Evolutionary conservation across 148 eudicot species (phyloP).

Genomic region (Fagopyrum tataricum): DNA sequence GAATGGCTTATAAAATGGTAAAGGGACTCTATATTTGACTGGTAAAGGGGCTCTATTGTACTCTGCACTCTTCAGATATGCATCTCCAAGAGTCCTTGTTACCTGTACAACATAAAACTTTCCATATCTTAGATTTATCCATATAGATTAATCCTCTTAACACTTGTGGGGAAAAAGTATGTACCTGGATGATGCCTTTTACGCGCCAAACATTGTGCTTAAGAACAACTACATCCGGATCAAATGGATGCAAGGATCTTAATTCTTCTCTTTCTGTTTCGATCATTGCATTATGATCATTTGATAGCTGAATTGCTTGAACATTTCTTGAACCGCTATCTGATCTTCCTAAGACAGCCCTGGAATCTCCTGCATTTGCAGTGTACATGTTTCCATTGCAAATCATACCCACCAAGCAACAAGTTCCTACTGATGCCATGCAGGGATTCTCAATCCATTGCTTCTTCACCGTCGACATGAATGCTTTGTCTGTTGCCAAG

Average conservation of each 20-base stretch:
- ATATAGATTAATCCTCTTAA: no score
- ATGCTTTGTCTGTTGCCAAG: slow-evolving; percentile 66
- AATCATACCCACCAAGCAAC: slow-evolving; percentile 73
- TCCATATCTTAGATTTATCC: background rate
- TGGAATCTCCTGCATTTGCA: slow-evolving; percentile 87
- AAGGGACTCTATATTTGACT: slow-evolving; percentile 54
- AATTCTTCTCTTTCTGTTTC: slow-evolving; percentile 63
- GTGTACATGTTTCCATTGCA: slow-evolving; percentile 47
- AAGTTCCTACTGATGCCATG: slow-evolving; percentile 71
- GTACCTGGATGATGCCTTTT: slow-evolving; percentile 93
- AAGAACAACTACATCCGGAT: slow-evolving; percentile 59
- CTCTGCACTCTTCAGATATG: slow-evolving; percentile 71
- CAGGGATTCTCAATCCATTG: slow-evolving; percentile 63
- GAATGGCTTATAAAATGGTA: slow-evolving; percentile 47
- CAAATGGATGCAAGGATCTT: slow-evolving; percentile 52
- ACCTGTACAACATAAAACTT: slow-evolving; percentile 32
- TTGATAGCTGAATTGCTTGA: slow-evolving; percentile 60
- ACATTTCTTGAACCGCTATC: slow-evolving; percentile 26
- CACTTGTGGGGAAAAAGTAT: background rate
- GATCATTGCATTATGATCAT: slow-evolving; percentile 68
- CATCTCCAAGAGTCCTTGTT: slow-evolving; percentile 81
- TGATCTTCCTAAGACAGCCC: slow-evolving; percentile 64
- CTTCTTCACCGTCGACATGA: slow-evolving; percentile 46
- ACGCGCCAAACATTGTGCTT: slow-evolving; percentile 93
- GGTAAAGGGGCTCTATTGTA: slow-evolving; percentile 65